A percentile compares a stretch with the other conserved stretches of the same genome.
Evolutionary conservation across 768 basidiomycete genomes (phyloP).

Genomic region (Tylopilus felleus): DNA sequence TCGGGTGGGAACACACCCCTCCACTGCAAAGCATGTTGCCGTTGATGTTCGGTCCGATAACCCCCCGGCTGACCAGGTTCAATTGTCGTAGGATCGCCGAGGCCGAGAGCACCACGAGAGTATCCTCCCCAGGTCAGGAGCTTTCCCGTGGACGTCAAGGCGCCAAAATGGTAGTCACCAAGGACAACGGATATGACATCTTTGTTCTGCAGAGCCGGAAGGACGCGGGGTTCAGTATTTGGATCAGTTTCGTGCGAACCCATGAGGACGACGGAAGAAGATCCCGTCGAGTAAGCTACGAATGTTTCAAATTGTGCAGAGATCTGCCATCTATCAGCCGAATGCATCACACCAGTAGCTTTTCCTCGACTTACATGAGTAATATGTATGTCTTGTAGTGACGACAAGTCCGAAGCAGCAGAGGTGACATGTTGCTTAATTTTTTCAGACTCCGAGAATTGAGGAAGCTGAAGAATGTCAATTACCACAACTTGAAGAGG

Average conservation of each 20-base stretch:
- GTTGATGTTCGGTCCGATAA: constrained; percentile 41
- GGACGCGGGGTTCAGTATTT: constrained; percentile 51
- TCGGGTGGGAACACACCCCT: constrained; percentile 31
- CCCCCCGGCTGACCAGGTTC: constrained; percentile 57
- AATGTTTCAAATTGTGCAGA: constrained; percentile 83
- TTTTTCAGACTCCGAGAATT: constrained; percentile 62
- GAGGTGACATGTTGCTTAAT: constrained; percentile 48
- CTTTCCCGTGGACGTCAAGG: constrained; percentile 73
- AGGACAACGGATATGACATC: constrained; percentile 83
- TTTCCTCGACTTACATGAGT: constrained; percentile 64
- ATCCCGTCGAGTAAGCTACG: constrained; percentile 73
- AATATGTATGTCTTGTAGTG: constrained; percentile 54
- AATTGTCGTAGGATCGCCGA: constrained; percentile 68
- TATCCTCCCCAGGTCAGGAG: constrained; percentile 79
- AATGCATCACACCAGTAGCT: background rate
- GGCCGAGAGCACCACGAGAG: constrained; percentile 78
- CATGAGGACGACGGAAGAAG: constrained; percentile 69
- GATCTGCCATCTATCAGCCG: constrained; percentile 45
- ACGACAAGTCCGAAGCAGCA: constrained; percentile 32
- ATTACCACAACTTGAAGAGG: constrained; percentile 1
- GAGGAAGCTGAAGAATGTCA: constrained; percentile 52
- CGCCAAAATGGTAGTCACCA: constrained; percentile 91
- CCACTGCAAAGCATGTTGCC: constrained; percentile 26
- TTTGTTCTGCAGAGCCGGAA: constrained; percentile 71
- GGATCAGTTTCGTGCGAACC: constrained; percentile 50